These are phyloP conservation scores for Mycosphaerella arachidis DNA, from an alignment of 2,329 filamentous ascomycete genomes.

Conservation along the genomic window DNA sequence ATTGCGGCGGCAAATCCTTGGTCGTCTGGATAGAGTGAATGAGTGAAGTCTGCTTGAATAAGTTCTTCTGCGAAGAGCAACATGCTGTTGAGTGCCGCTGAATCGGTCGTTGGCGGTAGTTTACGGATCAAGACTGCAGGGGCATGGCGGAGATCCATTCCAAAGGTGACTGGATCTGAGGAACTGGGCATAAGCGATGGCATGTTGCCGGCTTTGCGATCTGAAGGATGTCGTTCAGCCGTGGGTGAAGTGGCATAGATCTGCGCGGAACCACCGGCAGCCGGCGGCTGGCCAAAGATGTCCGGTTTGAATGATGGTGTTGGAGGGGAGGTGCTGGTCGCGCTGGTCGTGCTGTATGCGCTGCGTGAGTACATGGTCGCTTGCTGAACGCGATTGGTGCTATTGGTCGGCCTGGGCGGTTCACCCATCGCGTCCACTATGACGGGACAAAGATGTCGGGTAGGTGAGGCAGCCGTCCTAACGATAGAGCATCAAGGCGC, in stretches of 20 bases:
- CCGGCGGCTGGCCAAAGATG: constrained; percentile 33
- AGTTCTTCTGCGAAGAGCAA: constrained; percentile 62
- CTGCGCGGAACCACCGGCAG: constrained; percentile 28
- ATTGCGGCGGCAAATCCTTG: constrained; percentile 54
- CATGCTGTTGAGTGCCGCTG: constrained; percentile 58
- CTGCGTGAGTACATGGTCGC: constrained; percentile 19
- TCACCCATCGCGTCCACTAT: constrained; percentile 19
- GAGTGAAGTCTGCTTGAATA: constrained; percentile 55
- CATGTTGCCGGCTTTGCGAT: constrained; percentile 33
- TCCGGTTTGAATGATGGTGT: constrained; percentile 29
- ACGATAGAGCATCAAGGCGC: constrained; percentile 5
- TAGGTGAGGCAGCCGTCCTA: not conserved
- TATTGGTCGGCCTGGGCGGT: constrained; percentile 9
- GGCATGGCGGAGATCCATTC: constrained; percentile 15
- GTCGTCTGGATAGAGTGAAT: constrained; percentile 53
- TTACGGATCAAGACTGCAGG: constrained; percentile 54
- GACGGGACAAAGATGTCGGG: not conserved
- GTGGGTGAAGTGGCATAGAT: constrained; percentile 39
- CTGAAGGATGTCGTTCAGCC: constrained; percentile 38
- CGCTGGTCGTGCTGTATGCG: constrained; percentile 13
- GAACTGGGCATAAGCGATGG: constrained; percentile 20
- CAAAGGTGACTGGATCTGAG: constrained; percentile 23
- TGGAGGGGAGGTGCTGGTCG: constrained; percentile 19
- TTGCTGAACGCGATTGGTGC: constrained; percentile 8
- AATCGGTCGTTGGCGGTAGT: constrained; percentile 55